Conservation (phyloP, 2,329 filamentous ascomycete species). For the Fusarium brachygibbosum region DNA sequence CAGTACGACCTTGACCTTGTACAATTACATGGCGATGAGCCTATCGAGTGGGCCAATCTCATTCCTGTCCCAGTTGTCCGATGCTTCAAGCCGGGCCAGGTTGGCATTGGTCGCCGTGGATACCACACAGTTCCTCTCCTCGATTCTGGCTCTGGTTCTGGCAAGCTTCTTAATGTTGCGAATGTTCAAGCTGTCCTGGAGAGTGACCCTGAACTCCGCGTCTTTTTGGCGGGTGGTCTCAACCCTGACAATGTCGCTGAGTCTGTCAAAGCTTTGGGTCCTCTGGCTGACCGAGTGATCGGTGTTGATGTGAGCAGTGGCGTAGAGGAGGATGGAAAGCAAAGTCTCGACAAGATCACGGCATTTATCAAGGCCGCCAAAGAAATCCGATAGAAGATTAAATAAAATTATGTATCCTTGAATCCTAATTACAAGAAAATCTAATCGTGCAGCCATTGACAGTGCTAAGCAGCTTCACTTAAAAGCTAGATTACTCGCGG, state of each 20-base stretch:
- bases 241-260: constrained; percentile 81
- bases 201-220: constrained; percentile 76
- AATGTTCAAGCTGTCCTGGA: constrained; percentile 76
- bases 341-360: constrained; percentile 84
- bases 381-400: constrained; percentile 57
- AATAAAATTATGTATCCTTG: constrained; percentile 18
- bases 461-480: neutral
- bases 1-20: constrained; percentile 86
- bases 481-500: neutral
- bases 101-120: constrained; percentile 79
- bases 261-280: constrained; percentile 73
- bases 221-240: constrained; percentile 89
- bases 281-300: constrained; percentile 72
- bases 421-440: neutral
- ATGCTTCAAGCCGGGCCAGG: constrained; percentile 82
- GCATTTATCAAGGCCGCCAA: constrained; percentile 85
- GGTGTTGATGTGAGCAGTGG: constrained; percentile 96
- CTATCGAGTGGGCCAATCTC: constrained; percentile 88
- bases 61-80: constrained; percentile 94
- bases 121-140: constrained; percentile 88
- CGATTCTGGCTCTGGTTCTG: constrained; percentile 88
- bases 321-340: constrained; percentile 85
- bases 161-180: constrained; percentile 79
- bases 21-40: constrained; percentile 92
- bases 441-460: neutral